Evolutionary conservation across 2,329 filamentous ascomycete species (phyloP).

Genomic region (Cladosporium halotolerans): DNA sequence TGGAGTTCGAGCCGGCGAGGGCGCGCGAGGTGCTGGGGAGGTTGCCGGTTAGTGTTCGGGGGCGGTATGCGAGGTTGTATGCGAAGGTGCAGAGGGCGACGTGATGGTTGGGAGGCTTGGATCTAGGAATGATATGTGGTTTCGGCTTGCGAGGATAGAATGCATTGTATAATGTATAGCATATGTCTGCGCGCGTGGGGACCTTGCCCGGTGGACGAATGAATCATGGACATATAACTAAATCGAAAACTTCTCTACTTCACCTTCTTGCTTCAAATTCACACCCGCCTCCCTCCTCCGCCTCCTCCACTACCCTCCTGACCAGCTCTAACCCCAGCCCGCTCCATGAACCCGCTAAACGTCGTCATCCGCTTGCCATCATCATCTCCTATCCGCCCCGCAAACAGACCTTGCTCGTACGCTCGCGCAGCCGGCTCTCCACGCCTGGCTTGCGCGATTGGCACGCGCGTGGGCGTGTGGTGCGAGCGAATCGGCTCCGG

Average conservation of each 20-base stretch:
- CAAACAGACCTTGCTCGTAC: not conserved
- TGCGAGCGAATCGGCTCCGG: conserved; percentile 1
- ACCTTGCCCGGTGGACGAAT: too few relatives aligned
- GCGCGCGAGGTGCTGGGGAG: conserved; percentile 20
- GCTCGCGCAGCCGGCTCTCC: conserved; percentile 7
- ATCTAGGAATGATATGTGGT: too few relatives aligned
- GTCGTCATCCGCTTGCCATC: conserved; percentile 26
- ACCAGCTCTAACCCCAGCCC: conserved; percentile 28
- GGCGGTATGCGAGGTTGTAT: conserved; percentile 12
- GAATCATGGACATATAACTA: too few relatives aligned
- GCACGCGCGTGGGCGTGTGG: conserved; percentile 3
- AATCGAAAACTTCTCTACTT: too few relatives aligned
- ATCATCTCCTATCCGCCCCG: not conserved
- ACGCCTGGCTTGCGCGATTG: conserved; percentile 6
- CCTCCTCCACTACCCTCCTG: not conserved
- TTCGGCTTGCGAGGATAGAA: too few relatives aligned
- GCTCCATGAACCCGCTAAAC: conserved; percentile 39
- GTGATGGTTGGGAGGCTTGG: not conserved
- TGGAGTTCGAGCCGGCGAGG: conserved; percentile 42
- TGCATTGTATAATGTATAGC: too few relatives aligned
- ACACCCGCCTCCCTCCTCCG: too few relatives aligned
- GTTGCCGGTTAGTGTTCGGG: conserved; percentile 19
- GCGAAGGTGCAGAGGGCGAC: not conserved
- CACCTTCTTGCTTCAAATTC: too few relatives aligned
- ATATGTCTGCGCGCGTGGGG: too few relatives aligned